These are phyloP conservation scores for Acrocalymma vagum DNA, from an alignment of 2,329 filamentous ascomycete species.

Conservation along the genomic window DNA sequence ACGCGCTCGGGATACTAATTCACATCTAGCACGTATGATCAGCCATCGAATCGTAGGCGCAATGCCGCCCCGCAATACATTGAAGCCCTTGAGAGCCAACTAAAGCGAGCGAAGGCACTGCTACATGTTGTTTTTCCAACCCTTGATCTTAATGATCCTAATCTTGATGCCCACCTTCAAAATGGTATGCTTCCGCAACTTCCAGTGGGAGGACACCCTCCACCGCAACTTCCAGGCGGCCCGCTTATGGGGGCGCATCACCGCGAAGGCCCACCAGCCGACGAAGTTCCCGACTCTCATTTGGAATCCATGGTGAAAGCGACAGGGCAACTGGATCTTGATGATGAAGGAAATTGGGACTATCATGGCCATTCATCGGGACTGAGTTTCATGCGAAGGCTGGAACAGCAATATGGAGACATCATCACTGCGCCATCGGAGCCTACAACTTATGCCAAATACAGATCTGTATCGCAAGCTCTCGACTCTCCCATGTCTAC, in stretches of 20 bases:
- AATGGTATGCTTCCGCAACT: conserved; percentile 66
- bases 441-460: conserved; percentile 64
- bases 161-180: conserved; percentile 78
- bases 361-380: conserved; percentile 95
- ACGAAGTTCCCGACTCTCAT: conserved; percentile 65
- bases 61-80: conserved; percentile 94
- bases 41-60: conserved; percentile 88
- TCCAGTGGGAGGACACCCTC: conserved; percentile 28
- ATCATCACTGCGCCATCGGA: conserved; percentile 72
- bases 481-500: conserved; percentile 75
- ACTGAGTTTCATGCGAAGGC: conserved; percentile 83
- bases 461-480: conserved; percentile 62
- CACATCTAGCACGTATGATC: conserved; percentile 75
- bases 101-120: conserved; percentile 84
- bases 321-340: conserved; percentile 88
- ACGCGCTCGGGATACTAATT: conserved; percentile 11
- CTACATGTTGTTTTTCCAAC: conserved; percentile 83
- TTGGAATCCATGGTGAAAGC: conserved; percentile 95
- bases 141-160: conserved; percentile 84
- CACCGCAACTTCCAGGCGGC: conserved; percentile 28
- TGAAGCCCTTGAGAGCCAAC: conserved; percentile 82
- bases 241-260: conserved; percentile 30
- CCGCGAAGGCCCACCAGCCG: conserved; percentile 21
- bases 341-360: conserved; percentile 91
- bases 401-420: conserved; percentile 87